Percentiles rank a stretch among this genome's conserved stretches.
phyloP scores from a whole-genome alignment of 2,329 filamentous ascomycete species.

The Falciphora oryzae region DNA sequence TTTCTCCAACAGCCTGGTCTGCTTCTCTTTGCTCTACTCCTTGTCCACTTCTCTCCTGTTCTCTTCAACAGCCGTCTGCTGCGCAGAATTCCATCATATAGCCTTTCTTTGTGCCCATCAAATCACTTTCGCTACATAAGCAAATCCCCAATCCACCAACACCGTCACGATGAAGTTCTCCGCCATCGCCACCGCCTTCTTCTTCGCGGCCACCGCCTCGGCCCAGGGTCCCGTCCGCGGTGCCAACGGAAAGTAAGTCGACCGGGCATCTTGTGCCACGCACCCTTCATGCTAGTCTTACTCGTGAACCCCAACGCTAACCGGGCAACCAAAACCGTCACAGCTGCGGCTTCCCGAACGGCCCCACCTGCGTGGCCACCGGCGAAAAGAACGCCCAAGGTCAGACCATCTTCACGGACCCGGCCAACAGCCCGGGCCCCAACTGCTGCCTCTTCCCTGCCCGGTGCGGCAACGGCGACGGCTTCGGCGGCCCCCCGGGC shows the following conservation, averaged over 20 bases:
- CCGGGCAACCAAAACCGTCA: neutral
- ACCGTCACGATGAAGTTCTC: conserved; percentile 5
- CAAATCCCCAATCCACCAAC: too few species aligned
- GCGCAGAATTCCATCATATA: neutral
- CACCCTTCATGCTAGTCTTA: too few species aligned
- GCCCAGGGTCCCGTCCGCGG: neutral
- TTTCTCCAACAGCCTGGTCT: conserved; percentile 8
- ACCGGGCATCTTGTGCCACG: neutral
- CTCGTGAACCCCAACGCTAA: neutral
- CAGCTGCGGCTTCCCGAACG: conserved; percentile 6
- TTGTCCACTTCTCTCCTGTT: neutral
- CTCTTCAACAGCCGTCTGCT: conserved; percentile 1
- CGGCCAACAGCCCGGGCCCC: neutral
- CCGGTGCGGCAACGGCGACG: conserved; percentile 5
- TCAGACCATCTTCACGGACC: neutral
- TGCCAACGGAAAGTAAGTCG: conserved; percentile 2
- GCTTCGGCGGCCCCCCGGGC: neutral
- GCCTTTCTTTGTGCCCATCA: neutral
- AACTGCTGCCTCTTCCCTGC: conserved; percentile 3
- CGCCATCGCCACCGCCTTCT: neutral
- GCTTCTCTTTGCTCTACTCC: neutral
- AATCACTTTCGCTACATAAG: too few species aligned
- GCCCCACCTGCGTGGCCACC: neutral
- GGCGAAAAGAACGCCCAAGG: neutral
- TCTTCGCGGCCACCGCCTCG: neutral